Percentiles rank a stretch among this genome's conserved stretches.
These are phyloP conservation scores for Alternaria arborescens DNA, from an alignment of 2,329 filamentous ascomycete species.

Conservation along the genomic window DNA sequence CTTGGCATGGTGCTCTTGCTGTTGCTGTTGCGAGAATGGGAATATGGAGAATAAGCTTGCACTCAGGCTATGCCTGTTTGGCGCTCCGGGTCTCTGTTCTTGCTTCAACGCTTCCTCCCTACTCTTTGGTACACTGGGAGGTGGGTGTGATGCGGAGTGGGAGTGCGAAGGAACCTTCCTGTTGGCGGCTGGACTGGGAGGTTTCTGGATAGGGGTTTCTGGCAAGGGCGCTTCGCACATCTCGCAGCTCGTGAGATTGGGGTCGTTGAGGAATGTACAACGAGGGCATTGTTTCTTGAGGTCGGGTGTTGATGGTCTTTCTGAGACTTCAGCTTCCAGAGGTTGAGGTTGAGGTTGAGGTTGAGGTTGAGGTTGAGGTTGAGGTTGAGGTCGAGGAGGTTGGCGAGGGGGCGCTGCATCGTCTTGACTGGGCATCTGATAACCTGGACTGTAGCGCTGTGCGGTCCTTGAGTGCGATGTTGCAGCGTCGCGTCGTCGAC, in stretches of 20 bases:
- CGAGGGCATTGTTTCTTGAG: slow-evolving; percentile 46
- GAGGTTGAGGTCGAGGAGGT: slow-evolving; percentile 24
- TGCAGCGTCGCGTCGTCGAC: slow-evolving; percentile 25
- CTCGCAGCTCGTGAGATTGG: slow-evolving; percentile 42
- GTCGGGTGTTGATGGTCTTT: slow-evolving; percentile 34
- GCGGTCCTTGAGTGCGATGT: slow-evolving; percentile 26
- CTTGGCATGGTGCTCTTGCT: slow-evolving; percentile 42
- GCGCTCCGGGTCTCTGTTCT: slow-evolving; percentile 27
- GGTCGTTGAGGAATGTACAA: slow-evolving; percentile 49
- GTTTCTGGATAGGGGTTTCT: slow-evolving; percentile 31
- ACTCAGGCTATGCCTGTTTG: slow-evolving; percentile 46
- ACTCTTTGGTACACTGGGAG: slow-evolving; percentile 20
- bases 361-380: slow-evolving; percentile 15
- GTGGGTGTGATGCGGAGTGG: slow-evolving; percentile 42
- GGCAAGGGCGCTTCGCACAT: slow-evolving; percentile 45
- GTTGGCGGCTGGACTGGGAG: slow-evolving; percentile 30
- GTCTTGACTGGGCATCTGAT: slow-evolving; percentile 33
- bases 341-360: slow-evolving; percentile 23
- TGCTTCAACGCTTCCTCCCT: slow-evolving; percentile 14
- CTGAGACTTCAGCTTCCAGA: slow-evolving; percentile 8
- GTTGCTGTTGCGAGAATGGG: slow-evolving; percentile 44
- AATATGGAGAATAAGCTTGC: slow-evolving; percentile 48
- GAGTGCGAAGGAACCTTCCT: slow-evolving; percentile 31
- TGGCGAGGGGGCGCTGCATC: slow-evolving; percentile 27
- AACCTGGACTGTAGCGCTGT: slow-evolving; percentile 39